Conservation (phyloP, 2,329 filamentous ascomycete species). For the Teratosphaeria zuluensis region DNA sequence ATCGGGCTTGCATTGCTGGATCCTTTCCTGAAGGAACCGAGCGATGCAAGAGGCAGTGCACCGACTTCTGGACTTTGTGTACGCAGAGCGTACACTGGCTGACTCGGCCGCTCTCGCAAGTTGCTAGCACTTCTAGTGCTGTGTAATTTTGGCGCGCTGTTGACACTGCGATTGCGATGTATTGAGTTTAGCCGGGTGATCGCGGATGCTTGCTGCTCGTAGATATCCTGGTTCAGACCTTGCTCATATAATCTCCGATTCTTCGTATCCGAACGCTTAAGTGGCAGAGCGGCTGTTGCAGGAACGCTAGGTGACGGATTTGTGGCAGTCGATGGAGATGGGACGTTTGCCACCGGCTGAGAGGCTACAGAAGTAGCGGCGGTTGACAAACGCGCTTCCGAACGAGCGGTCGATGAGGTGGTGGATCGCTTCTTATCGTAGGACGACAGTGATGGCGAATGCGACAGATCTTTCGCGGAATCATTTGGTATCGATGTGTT, state of each 20-base stretch:
- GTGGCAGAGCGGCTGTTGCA: constrained; percentile 25
- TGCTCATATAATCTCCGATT: constrained; percentile 73
- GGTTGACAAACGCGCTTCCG: constrained; percentile 65
- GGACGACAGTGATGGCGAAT: constrained; percentile 49
- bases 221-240: constrained; percentile 65
- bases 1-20: constrained; percentile 31
- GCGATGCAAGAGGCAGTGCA: constrained; percentile 27
- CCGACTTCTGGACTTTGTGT: constrained; percentile 26
- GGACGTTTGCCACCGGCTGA: constrained; percentile 39
- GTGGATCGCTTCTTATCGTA: constrained; percentile 74
- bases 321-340: constrained; percentile 26
- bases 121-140: constrained; percentile 54
- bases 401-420: constrained; percentile 66
- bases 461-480: constrained; percentile 28
- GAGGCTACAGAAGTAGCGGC: constrained; percentile 84
- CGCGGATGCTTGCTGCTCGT: constrained; percentile 69
- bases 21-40: constrained; percentile 28
- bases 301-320: constrained; percentile 50
- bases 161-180: constrained; percentile 50
- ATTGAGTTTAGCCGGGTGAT: constrained; percentile 73
- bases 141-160: constrained; percentile 28
- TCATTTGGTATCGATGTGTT: constrained; percentile 36
- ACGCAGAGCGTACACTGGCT: constrained; percentile 20
- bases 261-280: constrained; percentile 60
- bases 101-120: constrained; percentile 40